These are phyloP conservation scores for Raffaelea ambrosiae DNA, from an alignment of 2,329 filamentous ascomycete species.

Conservation along the genomic window DNA sequence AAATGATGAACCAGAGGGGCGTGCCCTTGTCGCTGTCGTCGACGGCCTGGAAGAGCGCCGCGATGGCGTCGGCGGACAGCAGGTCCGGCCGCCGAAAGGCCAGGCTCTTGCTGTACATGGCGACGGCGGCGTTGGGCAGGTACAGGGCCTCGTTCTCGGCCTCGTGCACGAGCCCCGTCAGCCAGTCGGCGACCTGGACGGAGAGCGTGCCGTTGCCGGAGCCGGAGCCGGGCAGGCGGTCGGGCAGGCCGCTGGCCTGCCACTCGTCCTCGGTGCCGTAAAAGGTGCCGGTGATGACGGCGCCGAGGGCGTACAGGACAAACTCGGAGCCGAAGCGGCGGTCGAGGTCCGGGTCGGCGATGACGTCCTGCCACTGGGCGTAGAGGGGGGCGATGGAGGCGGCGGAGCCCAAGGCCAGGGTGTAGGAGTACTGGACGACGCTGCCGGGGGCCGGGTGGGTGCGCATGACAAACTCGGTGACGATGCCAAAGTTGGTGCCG, in stretches of 20 bases:
- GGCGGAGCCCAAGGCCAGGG: conserved; percentile 39
- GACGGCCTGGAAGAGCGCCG: conserved; percentile 45
- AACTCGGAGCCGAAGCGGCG: conserved; percentile 51
- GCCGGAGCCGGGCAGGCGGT: conserved; percentile 33
- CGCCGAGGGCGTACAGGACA: conserved; percentile 42
- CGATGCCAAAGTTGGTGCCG: conserved; percentile 33
- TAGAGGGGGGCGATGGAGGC: conserved; percentile 40
- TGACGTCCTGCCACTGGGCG: conserved; percentile 49
- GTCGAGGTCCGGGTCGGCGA: conserved; percentile 45
- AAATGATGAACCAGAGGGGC: conserved; percentile 52
- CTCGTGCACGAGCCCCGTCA: conserved; percentile 46
- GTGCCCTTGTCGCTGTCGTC: conserved; percentile 40
- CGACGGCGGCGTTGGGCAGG: conserved; percentile 34
- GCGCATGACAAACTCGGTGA: conserved; percentile 45
- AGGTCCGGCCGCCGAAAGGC: conserved; percentile 41
- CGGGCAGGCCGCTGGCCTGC: conserved; percentile 37
- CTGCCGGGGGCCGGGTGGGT: conserved; percentile 47
- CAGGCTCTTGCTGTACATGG: conserved; percentile 51
- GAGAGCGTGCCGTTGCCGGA: conserved; percentile 24
- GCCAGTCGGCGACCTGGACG: conserved; percentile 52
- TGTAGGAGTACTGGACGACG: conserved; percentile 52
- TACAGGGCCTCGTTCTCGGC: conserved; percentile 40
- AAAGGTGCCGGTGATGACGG: conserved; percentile 51
- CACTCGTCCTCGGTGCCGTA: conserved; percentile 52
- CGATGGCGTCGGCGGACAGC: conserved; percentile 34